Evolutionary conservation across 2,329 filamentous ascomycete species (phyloP).

Genomic region (Cladosporium austrohemisphaericum): DNA sequence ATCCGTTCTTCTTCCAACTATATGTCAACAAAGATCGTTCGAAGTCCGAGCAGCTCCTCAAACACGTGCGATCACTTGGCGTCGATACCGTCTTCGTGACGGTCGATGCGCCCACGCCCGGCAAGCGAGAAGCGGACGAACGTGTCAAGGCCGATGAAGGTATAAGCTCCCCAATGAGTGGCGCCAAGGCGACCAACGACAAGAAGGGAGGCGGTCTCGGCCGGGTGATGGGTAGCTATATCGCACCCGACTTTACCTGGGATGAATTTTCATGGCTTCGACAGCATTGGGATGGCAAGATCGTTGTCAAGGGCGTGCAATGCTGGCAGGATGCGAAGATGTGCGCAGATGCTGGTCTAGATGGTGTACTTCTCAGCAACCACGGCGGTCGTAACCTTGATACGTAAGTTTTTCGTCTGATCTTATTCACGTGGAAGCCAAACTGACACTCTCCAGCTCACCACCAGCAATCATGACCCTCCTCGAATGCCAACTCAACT

Average conservation of each 20-base stretch:
- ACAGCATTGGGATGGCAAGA: slow-evolving; percentile 34
- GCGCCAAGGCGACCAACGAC: slow-evolving; percentile 50
- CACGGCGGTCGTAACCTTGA: slow-evolving; percentile 41
- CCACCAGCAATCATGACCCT: slow-evolving; percentile 56
- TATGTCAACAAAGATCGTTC: slow-evolving; percentile 57
- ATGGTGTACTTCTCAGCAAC: slow-evolving; percentile 5
- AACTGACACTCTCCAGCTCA: slow-evolving; percentile 41
- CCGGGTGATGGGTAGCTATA: slow-evolving; percentile 54
- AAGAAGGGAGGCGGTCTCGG: slow-evolving; percentile 54
- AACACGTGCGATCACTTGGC: slow-evolving; percentile 43
- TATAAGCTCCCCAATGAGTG: slow-evolving; percentile 46
- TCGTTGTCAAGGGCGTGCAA: slow-evolving; percentile 41
- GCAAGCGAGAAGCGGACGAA: slow-evolving; percentile 52
- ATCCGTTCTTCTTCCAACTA: slow-evolving; percentile 56
- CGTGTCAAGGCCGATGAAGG: slow-evolving; percentile 48
- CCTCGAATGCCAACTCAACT: slow-evolving; percentile 60
- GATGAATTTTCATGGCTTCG: slow-evolving; percentile 45
- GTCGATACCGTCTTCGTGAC: slow-evolving; percentile 57
- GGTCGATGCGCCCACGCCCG: slow-evolving; percentile 55
- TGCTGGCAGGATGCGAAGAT: slow-evolving; percentile 32
- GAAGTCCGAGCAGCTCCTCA: slow-evolving; percentile 50
- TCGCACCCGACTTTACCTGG: slow-evolving; percentile 55
- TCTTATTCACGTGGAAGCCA: neutral
- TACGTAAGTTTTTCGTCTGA: slow-evolving; percentile 24
- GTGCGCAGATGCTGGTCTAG: slow-evolving; percentile 18